These are phyloP conservation scores for Cordyceps militaris DNA, from an alignment of 2,329 filamentous ascomycete species.

Conservation along the genomic window DNA sequence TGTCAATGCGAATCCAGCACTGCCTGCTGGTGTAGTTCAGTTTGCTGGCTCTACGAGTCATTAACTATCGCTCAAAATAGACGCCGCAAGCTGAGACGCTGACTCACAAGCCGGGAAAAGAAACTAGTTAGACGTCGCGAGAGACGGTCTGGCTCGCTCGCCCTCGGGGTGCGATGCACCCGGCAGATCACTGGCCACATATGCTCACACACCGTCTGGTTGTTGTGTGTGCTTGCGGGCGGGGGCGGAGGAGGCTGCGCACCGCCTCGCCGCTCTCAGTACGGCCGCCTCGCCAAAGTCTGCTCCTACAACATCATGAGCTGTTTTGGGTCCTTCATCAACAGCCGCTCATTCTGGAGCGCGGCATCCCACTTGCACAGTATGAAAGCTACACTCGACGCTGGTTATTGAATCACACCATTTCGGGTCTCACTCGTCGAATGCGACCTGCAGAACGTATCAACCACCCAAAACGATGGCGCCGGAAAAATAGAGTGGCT, in stretches of 20 bases:
- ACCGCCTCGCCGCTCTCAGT: conserved; percentile 5
- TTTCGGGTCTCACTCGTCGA: background rate
- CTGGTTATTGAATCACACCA: background rate
- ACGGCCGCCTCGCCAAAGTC: background rate
- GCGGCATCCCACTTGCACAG: background rate
- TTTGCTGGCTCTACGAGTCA: background rate
- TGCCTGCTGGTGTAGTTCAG: background rate
- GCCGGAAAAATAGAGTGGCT: background rate
- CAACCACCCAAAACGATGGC: background rate
- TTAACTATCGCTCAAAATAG: background rate
- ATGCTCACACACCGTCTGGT: background rate
- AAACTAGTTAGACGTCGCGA: background rate
- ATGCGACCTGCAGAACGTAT: background rate
- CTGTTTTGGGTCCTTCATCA: background rate
- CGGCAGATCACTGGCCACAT: conserved; percentile 3
- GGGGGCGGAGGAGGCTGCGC: conserved; percentile 2
- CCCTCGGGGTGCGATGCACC: background rate
- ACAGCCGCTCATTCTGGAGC: background rate
- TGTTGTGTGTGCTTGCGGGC: conserved; percentile 9
- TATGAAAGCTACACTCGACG: background rate
- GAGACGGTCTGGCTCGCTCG: background rate
- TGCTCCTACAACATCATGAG: conserved; percentile 10
- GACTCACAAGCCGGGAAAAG: background rate
- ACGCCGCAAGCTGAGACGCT: conserved; percentile 7
- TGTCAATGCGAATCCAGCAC: background rate